Percentiles rank a stretch among this genome's conserved stretches.
Conservation (phyloP, 345 rosid species). For the Dipteronia sinensis region DNA sequence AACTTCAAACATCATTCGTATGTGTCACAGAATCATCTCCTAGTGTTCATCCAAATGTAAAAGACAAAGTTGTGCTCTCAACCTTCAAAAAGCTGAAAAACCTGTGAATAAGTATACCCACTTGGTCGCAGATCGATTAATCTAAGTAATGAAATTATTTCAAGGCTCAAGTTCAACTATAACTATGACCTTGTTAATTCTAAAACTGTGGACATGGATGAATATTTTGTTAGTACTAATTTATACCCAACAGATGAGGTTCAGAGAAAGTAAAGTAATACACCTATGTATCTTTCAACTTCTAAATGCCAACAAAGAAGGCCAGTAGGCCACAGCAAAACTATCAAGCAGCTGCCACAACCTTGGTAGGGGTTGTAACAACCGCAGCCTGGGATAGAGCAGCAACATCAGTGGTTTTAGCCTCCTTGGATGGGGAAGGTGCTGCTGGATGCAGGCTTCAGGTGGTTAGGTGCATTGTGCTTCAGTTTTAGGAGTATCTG, state of each 20-base stretch:
- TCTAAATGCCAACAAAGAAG: constrained; percentile 18
- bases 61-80: neutral
- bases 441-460: neutral
- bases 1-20: no score
- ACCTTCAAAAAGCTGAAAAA: no score
- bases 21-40: no score
- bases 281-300: neutral
- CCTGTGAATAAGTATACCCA: neutral
- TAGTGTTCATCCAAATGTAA: no score
- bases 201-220: neutral
- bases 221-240: neutral
- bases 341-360: constrained; percentile 50
- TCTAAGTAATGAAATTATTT: no score
- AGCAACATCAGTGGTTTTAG: constrained; percentile 2
- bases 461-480: no score
- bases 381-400: constrained; percentile 5
- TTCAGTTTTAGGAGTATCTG: no score
- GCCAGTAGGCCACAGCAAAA: neutral
- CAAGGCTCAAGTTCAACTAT: neutral
- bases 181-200: neutral
- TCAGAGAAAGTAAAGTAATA: constrained; percentile 5
- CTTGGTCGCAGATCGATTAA: no score
- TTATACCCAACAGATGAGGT: neutral
- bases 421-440: no score
- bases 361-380: neutral